Evolutionary conservation across 495 filamentous ascomycete genomes (phyloP).

Genomic region (Xylaria flabelliformis): DNA sequence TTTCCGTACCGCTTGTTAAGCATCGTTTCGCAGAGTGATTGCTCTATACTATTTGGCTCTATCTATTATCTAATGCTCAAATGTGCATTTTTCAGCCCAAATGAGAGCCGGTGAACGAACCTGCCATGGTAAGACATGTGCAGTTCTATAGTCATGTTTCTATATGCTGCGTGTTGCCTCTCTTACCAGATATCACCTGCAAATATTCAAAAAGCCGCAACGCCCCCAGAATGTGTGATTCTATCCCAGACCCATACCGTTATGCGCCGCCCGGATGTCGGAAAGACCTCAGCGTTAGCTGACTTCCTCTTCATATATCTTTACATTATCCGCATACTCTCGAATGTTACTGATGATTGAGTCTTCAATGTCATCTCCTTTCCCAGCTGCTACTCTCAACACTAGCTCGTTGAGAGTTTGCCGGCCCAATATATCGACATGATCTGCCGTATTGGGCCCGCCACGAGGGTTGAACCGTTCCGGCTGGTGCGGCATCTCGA

Average conservation of each 20-base stretch:
- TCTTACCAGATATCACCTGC: slow-evolving; percentile 1
- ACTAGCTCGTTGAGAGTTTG: slow-evolving; percentile 90
- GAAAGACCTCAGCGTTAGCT: background rate
- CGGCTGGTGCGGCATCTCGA: slow-evolving; percentile 96
- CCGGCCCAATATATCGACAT: slow-evolving; percentile 93
- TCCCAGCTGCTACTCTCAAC: slow-evolving; percentile 85
- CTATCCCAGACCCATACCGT: background rate
- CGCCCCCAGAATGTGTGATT: background rate
- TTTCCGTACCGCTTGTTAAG: background rate
- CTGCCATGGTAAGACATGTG: slow-evolving; percentile 2
- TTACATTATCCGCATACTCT: slow-evolving; percentile 80
- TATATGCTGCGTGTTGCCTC: slow-evolving; percentile 1
- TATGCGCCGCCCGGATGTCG: background rate
- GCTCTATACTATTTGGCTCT: background rate
- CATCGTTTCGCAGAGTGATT: background rate
- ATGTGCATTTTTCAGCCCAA: background rate
- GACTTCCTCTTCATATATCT: slow-evolving; percentile 61
- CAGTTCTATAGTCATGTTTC: background rate
- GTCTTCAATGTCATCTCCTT: slow-evolving; percentile 79
- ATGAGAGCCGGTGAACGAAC: background rate
- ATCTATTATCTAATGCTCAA: background rate
- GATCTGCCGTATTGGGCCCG: slow-evolving; percentile 94
- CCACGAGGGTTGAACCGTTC: slow-evolving; percentile 89
- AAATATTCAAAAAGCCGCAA: slow-evolving; percentile 17
- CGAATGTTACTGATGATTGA: slow-evolving; percentile 78